Evolutionary conservation across 179 eudicot species (phyloP), one percentile per base, ranked within the genome.

Genomic region (Silene coronaria): DNA sequence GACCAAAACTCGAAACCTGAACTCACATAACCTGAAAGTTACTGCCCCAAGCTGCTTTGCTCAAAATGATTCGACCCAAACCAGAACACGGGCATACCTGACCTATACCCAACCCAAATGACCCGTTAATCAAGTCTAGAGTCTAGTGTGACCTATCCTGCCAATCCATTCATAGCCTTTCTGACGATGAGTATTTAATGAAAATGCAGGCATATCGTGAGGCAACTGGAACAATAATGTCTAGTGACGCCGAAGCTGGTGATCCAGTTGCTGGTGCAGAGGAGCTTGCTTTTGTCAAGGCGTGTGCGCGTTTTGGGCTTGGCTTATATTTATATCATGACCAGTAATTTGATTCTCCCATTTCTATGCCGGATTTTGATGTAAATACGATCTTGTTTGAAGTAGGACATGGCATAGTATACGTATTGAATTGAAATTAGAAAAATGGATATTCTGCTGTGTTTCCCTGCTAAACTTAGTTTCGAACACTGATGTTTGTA

Each of bases 291-390:
- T 94, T 94, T 79, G 90, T 92, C 78, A 82, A 82, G 81, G 97
- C 97, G 21, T 94, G 98, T 76, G 92, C 97, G 34, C 93, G 98
- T 45, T 94, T 94, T 80, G 98, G 98, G 59, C 98, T 94, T 76
- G 98, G 98, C 69, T 85, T 94, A 81, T 90, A 94, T 80, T 85
- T 94, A 71, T 94, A 91, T 53, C 98, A 91, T 66, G 74, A 71
- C 16, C 62, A 71, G 74, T 91, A 69, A 78, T 80, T 70, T 6
- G 28, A 45, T 66, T 48, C 57, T 11, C 28, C 51, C 46, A 23
- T 32, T 53, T 68, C 67, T 71, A 32, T 70, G 64, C 27, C 76
- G 75, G 80, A 67, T 82, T 79, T 82, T 79, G 77, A 66, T 75
- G 82, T 82, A 75, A 73, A 82, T 69, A 82, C 84, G 51, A 65